phyloP scores from a whole-genome alignment of 1,284 basidiomycete species.

The Boletus smithii region DNA sequence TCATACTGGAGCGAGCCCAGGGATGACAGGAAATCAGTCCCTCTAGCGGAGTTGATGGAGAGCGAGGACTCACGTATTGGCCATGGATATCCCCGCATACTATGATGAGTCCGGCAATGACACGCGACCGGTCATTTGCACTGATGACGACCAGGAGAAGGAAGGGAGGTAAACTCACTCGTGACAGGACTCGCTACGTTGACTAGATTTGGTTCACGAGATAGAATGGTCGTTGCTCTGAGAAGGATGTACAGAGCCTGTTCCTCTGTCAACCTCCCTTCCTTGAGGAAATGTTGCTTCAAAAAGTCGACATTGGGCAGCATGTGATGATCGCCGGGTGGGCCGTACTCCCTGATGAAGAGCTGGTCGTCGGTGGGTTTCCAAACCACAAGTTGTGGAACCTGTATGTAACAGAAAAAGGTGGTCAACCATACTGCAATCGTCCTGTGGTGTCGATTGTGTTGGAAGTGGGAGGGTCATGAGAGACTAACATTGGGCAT shows the following conservation, averaged over 20 bases:
- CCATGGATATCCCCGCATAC: constrained; percentile 98
- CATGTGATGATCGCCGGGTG: constrained; percentile 22
- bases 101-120: constrained; percentile 30
- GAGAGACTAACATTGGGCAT: constrained; percentile 32
- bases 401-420: constrained; percentile 24
- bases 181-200: constrained; percentile 92
- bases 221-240: constrained; percentile 72
- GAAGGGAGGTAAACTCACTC: constrained; percentile 50
- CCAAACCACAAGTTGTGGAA: constrained; percentile 19
- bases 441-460: constrained; percentile 15
- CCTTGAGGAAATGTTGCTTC: constrained; percentile 90
- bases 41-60: constrained; percentile 7
- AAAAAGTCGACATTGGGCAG: constrained; percentile 83
- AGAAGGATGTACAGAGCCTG: constrained; percentile 89
- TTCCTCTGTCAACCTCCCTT: constrained; percentile 82
- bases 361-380: constrained; percentile 30
- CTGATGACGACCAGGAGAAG: constrained; percentile 3
- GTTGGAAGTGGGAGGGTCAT: constrained; percentile 10
- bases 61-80: constrained; percentile 78
- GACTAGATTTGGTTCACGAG: constrained; percentile 85
- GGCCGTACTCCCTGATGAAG: constrained; percentile 32
- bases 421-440: constrained; percentile 28
- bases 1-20: constrained; percentile 66
- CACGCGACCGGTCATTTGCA: constrained; percentile 12
- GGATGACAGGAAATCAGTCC: constrained; percentile 8